Evolutionary conservation across 2,329 filamentous ascomycete genomes (phyloP), one percentile per base, ranked within the genome.

Genomic region (Chaetomium sp.): DNA sequence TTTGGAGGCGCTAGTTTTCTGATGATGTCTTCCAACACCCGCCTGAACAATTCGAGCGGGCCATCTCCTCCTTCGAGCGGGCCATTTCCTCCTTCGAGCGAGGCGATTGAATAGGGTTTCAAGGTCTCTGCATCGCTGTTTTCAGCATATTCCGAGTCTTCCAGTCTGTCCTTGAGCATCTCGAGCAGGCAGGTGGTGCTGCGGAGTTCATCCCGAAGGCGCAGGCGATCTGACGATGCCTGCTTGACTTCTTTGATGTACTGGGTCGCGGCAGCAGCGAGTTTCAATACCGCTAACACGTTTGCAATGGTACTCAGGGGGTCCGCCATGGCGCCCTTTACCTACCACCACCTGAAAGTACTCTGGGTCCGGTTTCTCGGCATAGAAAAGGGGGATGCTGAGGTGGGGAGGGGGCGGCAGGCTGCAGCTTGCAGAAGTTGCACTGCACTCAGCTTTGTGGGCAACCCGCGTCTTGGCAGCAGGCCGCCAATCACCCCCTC

Each of bases 151-250:
- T 59, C 9, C 9, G 42, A 31, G 25, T 50, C 42, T 3, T 59
- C 57, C 1, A 59, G 8, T n/a, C 42, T 45, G 45, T 59, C 57
- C 4, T 49, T 59, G 57, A 59, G 57, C 57, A 59, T 59, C 42
- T 59, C 57, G 4, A 59, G 27, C 19, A 59, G 45, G 42, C 57
- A 59, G 57, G 45, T 59, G 9, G 57, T 35, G 16, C 57, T 59
- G n/a, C 42, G 57, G 23, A 59, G 35, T 29, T 59, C 57, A 50
- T 59, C 42, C n/a, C 57, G 57, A 3, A 59, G 57, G 29, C 57
- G 57, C 3, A 59, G 19, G 27, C 45, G 27, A 16, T 59, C 42
- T 9, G 57, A 19, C 19, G 57, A 49, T 29, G 42, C 42, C 5
- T 59, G 42, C 12, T 59, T 50, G 9, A 50, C 42, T 2, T 59